Evolutionary conservation across 441 rosid genomes (phyloP).

Genomic region (Syzygium malaccense): DNA sequence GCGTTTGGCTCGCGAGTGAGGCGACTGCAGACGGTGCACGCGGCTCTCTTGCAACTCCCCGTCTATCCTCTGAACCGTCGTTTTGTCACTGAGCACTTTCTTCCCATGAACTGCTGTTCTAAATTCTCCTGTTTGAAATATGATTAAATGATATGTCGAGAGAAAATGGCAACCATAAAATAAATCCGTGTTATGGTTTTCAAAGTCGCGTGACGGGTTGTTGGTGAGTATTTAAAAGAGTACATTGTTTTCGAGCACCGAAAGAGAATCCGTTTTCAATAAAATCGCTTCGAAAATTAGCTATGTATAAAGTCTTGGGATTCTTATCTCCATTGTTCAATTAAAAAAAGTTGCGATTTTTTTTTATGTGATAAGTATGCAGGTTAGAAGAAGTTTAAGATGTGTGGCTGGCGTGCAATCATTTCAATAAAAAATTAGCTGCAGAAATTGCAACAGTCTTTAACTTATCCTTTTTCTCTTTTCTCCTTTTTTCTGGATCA

Average conservation of each 20-base stretch:
- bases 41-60: neutral
- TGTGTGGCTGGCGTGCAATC: neutral
- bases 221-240: neutral
- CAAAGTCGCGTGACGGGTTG: accelerated
- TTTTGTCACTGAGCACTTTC: neutral
- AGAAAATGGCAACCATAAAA: neutral
- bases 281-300: neutral
- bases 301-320: neutral
- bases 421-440: neutral
- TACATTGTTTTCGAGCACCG: neutral
- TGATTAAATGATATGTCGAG: neutral
- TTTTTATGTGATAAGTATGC: neutral
- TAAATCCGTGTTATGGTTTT: neutral
- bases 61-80: neutral
- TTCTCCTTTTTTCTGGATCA: neutral
- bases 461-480: neutral
- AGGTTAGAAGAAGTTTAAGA: neutral
- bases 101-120: neutral
- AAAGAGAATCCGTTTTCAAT: neutral
- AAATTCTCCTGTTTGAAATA: neutral
- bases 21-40: neutral
- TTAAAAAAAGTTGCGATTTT: neutral
- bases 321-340: neutral
- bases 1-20: neutral
- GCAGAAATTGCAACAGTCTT: neutral